Percentiles rank a stretch among this genome's conserved stretches.
phyloP scores from a whole-genome alignment of 306 rosid genomes.

The Begonia masoniana region DNA sequence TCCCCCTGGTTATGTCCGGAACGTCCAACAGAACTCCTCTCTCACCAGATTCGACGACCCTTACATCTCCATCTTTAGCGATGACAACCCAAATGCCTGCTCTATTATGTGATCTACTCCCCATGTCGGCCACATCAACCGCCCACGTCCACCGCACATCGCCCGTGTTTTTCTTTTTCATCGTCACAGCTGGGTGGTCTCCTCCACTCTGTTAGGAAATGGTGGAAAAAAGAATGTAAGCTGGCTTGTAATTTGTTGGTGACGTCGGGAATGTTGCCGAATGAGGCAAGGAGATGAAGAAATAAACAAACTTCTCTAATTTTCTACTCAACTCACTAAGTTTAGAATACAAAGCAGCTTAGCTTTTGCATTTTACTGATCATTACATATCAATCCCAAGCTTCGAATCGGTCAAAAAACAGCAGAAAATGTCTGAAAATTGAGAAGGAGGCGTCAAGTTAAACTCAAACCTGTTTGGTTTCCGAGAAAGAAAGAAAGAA shows the following conservation, averaged over 20 bases:
- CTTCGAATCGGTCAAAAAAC: conserved; percentile 2
- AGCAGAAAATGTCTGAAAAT: neutral
- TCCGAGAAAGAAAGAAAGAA: conserved; percentile 4
- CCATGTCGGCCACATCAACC: conserved; percentile 21
- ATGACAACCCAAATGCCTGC: conserved; percentile 97
- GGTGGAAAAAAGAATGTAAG: conserved; percentile 10
- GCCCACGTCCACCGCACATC: no score
- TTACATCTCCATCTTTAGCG: conserved; percentile 78
- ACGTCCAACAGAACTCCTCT: conserved; percentile 40
- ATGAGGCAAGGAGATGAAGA: no score
- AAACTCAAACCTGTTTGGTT: conserved; percentile 17
- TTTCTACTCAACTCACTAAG: no score
- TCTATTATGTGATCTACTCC: conserved; percentile 71
- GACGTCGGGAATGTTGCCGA: no score
- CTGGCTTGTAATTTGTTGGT: conserved; percentile 3
- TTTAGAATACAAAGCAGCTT: no score
- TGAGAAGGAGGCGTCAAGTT: conserved; percentile 2
- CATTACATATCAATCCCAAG: neutral
- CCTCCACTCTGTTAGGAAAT: no score
- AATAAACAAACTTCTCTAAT: no score
- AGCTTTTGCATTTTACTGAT: neutral
- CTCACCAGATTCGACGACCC: conserved; percentile 69
- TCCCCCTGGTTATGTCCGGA: conserved; percentile 92
- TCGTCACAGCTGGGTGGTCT: neutral
- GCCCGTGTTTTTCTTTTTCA: neutral